Base-by-base conservation (phyloP, 768 basidiomycete species). In the Filobasidium floriforme region DNA sequence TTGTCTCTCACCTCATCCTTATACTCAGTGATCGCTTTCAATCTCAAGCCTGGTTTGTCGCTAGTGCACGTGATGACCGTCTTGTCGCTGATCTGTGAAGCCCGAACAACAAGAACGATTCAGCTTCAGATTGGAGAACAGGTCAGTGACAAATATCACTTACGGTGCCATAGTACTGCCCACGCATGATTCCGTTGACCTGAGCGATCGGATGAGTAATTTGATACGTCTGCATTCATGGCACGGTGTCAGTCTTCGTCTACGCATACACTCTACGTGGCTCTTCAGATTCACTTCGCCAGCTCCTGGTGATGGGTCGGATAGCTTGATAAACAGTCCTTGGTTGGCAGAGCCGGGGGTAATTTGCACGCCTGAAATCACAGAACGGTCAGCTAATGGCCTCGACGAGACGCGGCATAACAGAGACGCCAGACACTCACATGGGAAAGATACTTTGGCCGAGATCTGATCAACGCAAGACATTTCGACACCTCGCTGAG, bases 161-260 rank as follows among this genome's bases (percentile, higher is more conserved):
- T 54, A 96, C 85, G 0, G 92, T 96, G 55, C 91, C 85, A 73
- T 97, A 99, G 79, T 93, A 92, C 73, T 85, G 87, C 0, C 92
- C 94, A 63, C 92, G 84, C 57, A 99, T 79, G 41, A 99, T 85
- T 7, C 94, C 96, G 72, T 97, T 96, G 60, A 98, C 91, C 59
- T 84, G 82, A 22, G 92, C 96, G 37, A 86, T 81, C 19, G 94
- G 96, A 74, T 97, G 92, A 1, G 89, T 89, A 73, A 98, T 86
- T 71, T 89, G 86, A 74, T 96, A 96, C 70, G 77, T 72, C 70
- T 77, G 55, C 37, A 7, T n/a, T n/a, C 7, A 22, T 43, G 51
- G 12, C 28, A 19, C 24, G 26, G n/a, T n/a, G n/a, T n/a, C n/a
- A n/a, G n/a, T n/a, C n/a, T n/a, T n/a, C n/a, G n/a, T n/a, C n/a